Percentiles rank a stretch among this genome's conserved stretches.
Conservation (phyloP, 106 monocot species). For the Iris macrosiphon region DNA sequence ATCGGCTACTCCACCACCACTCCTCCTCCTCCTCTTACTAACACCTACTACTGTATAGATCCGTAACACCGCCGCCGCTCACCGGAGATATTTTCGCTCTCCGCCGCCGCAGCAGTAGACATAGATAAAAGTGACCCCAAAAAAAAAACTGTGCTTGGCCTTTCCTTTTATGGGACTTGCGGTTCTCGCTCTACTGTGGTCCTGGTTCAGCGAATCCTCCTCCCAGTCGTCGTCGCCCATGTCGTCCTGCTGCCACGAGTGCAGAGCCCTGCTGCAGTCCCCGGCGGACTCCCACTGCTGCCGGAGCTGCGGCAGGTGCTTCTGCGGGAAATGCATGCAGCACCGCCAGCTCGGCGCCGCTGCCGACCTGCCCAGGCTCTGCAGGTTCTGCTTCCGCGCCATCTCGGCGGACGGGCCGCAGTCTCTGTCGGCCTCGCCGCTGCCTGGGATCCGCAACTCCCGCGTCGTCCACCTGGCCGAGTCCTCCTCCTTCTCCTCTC, state of each 20-base stretch:
- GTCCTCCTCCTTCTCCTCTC: constrained; percentile 23
- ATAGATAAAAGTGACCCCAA: too few relatives aligned
- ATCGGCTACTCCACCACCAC: constrained; percentile 8
- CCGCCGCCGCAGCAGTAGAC: too few relatives aligned
- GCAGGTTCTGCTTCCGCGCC: constrained; percentile 12
- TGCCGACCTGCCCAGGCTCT: background rate
- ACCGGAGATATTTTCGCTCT: constrained; percentile 19
- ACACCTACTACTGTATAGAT: too few relatives aligned
- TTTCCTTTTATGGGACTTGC: constrained; percentile 32
- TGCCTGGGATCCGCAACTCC: background rate
- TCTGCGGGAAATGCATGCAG: constrained; percentile 34
- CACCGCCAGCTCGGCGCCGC: background rate
- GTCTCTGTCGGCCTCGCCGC: background rate
- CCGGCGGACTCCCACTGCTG: background rate
- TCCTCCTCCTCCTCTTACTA: too few relatives aligned
- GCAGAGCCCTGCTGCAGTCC: background rate
- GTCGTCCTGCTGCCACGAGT: constrained; percentile 26
- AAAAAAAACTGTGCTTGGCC: constrained; percentile 22
- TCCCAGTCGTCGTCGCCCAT: constrained; percentile 3
- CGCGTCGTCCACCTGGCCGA: constrained; percentile 12
- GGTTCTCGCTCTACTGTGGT: constrained; percentile 16
- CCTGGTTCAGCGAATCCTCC: constrained; percentile 21
- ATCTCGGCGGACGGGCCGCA: background rate
- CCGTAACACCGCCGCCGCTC: too few relatives aligned
- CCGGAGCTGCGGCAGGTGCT: constrained; percentile 27